Conservation (phyloP, 2,329 filamentous ascomycete species). For the Leptographium galeiforme region DNA sequence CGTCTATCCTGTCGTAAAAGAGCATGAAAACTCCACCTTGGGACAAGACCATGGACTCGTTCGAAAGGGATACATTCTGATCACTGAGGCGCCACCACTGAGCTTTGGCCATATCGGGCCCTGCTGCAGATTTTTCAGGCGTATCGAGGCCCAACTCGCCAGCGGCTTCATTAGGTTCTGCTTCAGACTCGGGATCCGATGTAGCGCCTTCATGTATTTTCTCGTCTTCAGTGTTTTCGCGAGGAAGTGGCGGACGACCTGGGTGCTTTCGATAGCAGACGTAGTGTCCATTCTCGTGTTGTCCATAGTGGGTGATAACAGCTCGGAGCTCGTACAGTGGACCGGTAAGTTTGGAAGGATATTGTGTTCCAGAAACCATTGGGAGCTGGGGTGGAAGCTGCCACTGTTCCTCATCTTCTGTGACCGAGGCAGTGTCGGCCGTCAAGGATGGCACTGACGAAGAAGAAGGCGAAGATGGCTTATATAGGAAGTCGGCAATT, state of each 20-base stretch:
- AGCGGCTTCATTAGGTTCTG: background rate
- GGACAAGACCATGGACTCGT: conserved; percentile 57
- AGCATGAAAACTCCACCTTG: conserved; percentile 91
- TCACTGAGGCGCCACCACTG: conserved; percentile 91
- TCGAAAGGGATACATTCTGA: conserved; percentile 63
- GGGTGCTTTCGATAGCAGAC: conserved; percentile 73
- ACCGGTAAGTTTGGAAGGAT: conserved; percentile 37
- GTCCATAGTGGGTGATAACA: conserved; percentile 76
- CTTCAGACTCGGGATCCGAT: background rate
- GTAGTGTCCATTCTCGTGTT: conserved; percentile 93
- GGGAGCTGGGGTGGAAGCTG: conserved; percentile 52
- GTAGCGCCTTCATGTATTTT: background rate
- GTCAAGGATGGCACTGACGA: background rate
- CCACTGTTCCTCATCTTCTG: conserved; percentile 49
- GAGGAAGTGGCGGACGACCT: background rate
- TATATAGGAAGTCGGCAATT: background rate
- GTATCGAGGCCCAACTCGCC: background rate
- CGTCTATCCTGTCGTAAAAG: conserved; percentile 72
- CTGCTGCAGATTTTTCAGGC: conserved; percentile 10
- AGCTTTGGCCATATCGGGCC: conserved; percentile 20
- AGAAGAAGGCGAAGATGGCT: conserved; percentile 1
- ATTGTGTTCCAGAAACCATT: conserved; percentile 51
- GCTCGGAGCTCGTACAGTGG: conserved; percentile 66
- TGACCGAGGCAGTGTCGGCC: background rate
- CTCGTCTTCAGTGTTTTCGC: conserved; percentile 10